phyloP scores from a whole-genome alignment of 192 early-diverging fungal genomes.

The Mortierella alpina region DNA sequence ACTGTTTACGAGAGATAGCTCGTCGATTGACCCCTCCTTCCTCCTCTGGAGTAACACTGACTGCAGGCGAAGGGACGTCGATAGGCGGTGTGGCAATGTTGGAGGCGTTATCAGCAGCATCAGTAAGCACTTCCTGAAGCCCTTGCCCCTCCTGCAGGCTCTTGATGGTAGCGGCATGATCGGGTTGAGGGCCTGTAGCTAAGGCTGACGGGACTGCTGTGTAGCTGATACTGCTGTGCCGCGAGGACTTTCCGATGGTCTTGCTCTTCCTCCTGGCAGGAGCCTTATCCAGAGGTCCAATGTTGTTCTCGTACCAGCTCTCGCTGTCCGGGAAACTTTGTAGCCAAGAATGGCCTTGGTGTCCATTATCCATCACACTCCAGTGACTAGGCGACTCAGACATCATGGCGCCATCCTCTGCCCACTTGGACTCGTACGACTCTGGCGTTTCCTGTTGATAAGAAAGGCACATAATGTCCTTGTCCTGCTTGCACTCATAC shows the following conservation, averaged over 20 bases:
- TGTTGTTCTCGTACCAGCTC: slow-evolving; percentile 30
- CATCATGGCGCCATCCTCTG: slow-evolving; percentile 1
- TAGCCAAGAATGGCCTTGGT: neutral
- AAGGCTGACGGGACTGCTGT: too few species aligned
- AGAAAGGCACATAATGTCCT: slow-evolving; percentile 24
- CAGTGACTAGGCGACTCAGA: slow-evolving; percentile 12
- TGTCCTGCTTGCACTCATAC: slow-evolving; percentile 50
- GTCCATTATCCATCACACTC: slow-evolving; percentile 7
- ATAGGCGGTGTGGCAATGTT: slow-evolving; percentile 4
- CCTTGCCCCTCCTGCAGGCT: too few species aligned
- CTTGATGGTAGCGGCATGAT: neutral
- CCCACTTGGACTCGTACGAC: slow-evolving; percentile 12
- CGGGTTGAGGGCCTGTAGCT: too few species aligned
- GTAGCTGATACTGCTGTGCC: slow-evolving; percentile 25
- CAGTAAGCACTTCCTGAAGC: too few species aligned
- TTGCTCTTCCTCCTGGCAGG: neutral
- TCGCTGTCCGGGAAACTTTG: neutral
- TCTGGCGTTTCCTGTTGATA: slow-evolving; percentile 27
- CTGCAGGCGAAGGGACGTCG: slow-evolving; percentile 1
- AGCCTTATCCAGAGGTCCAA: slow-evolving; percentile 34
- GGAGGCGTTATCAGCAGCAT: too few species aligned
- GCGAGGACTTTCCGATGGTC: slow-evolving; percentile 8
- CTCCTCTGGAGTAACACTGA: neutral
- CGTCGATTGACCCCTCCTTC: slow-evolving; percentile 4
- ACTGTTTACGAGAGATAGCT: slow-evolving; percentile 27